phyloP scores from a whole-genome alignment of 176 grass and related monocot genomes.

The Secale cereale region DNA sequence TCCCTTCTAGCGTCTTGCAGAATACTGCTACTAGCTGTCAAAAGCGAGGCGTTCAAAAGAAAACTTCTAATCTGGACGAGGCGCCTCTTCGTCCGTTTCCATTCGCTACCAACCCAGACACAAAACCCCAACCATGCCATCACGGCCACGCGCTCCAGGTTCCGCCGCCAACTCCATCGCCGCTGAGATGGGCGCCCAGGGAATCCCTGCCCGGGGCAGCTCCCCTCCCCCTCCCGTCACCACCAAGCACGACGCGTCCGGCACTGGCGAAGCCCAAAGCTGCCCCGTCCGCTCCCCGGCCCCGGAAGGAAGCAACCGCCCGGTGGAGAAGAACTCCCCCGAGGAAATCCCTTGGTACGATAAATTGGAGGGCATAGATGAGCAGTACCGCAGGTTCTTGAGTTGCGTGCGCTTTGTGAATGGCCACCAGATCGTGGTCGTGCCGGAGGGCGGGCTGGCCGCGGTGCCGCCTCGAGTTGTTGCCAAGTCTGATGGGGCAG shows the following conservation, averaged over 20 bases:
- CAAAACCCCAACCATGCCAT: not conserved
- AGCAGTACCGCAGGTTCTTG: conserved; percentile 45
- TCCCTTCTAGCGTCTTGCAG: not conserved
- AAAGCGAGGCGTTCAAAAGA: not conserved
- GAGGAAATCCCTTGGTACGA: conserved; percentile 8
- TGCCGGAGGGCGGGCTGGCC: not conserved
- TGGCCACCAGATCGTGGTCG: conserved; percentile 22
- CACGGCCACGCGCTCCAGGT: not conserved
- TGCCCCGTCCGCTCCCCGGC: not conserved
- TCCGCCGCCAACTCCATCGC: not conserved
- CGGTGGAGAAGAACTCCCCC: not conserved
- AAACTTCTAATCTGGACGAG: not conserved
- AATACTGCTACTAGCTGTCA: not conserved
- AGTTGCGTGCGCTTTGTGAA: conserved; percentile 8
- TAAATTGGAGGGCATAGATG: conserved; percentile 6
- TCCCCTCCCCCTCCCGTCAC: not conserved
- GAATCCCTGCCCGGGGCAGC: not conserved
- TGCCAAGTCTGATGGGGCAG: not conserved
- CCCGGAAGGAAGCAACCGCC: too few relatives aligned
- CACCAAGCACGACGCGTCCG: conserved; percentile 29
- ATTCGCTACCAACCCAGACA: not conserved
- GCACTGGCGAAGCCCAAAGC: not conserved
- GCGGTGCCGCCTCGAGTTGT: not conserved
- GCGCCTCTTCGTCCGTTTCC: not conserved
- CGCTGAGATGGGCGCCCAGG: conserved; percentile 3